phyloP scores from a whole-genome alignment of 345 rosid species.

The Moricandia arvensis region DNA sequence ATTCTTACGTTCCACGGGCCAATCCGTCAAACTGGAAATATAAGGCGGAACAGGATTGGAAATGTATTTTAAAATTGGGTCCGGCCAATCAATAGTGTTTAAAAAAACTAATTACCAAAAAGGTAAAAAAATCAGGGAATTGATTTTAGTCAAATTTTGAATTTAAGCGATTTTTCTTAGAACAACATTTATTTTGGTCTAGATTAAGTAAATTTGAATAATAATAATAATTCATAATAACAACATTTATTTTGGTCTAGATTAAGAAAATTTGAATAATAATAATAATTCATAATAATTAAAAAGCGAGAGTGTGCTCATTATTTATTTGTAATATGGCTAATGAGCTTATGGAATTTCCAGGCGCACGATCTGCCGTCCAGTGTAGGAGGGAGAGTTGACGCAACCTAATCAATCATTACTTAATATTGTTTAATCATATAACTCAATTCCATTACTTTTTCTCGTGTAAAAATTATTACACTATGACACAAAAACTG shows the following conservation, averaged over 20 bases:
- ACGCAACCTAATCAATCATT: conserved; percentile 35
- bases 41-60: no score
- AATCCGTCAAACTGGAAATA: no score
- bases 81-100: no score
- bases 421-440: conserved; percentile 5
- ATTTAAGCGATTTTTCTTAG: no score
- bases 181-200: no score
- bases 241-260: no score
- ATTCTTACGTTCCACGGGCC: no score
- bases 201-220: no score
- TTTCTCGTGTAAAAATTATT: not conserved
- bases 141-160: not conserved
- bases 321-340: not conserved
- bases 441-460: conserved; percentile 10
- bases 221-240: no score
- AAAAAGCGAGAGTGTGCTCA: not conserved
- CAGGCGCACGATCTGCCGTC: conserved; percentile 39
- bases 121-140: not conserved
- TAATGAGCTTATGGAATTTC: conserved; percentile 12
- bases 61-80: no score
- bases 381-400: conserved; percentile 15
- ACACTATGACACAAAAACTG: conserved; percentile 21
- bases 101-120: not conserved
- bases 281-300: not conserved
- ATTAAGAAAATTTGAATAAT: no score